Conservation (phyloP, 1,284 basidiomycete genomes). For the Leucoagaricus sp. region DNA sequence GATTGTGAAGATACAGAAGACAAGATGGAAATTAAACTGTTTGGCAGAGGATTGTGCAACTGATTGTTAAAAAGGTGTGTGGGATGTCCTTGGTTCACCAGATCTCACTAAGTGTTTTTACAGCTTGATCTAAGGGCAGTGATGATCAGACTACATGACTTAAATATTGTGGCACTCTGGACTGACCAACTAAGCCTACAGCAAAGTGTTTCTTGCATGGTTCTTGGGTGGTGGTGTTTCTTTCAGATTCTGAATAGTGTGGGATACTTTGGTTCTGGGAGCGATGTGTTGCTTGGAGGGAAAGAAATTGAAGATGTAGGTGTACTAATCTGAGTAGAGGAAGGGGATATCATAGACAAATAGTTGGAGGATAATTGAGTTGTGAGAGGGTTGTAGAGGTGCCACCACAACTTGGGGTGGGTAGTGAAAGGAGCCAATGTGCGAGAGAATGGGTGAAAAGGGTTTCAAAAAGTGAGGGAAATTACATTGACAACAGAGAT, state of each 20-base stretch:
- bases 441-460: conserved; percentile 55
- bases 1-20: too few species aligned
- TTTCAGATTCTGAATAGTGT: too few species aligned
- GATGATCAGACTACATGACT: not conserved
- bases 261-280: too few species aligned
- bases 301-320: conserved; percentile 58
- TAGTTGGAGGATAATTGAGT: too few species aligned
- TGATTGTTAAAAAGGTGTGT: conserved; percentile 40
- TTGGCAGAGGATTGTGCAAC: not conserved
- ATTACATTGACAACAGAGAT: conserved; percentile 35
- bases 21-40: conserved; percentile 10
- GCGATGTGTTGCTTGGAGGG: too few species aligned
- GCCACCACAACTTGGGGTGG: conserved; percentile 69
- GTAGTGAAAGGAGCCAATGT: conserved; percentile 66
- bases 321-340: conserved; percentile 55
- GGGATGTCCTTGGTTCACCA: conserved; percentile 77
- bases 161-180: not conserved
- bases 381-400: conserved; percentile 58
- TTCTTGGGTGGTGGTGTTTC: conserved; percentile 52
- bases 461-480: conserved; percentile 32
- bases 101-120: conserved; percentile 71
- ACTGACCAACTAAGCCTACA: conserved; percentile 67
- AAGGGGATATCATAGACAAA: conserved; percentile 45
- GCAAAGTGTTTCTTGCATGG: conserved; percentile 64
- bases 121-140: conserved; percentile 62